Base-by-base conservation (phyloP, 371 early-diverging fungal species). In the Rhizopus delemar region DNA sequence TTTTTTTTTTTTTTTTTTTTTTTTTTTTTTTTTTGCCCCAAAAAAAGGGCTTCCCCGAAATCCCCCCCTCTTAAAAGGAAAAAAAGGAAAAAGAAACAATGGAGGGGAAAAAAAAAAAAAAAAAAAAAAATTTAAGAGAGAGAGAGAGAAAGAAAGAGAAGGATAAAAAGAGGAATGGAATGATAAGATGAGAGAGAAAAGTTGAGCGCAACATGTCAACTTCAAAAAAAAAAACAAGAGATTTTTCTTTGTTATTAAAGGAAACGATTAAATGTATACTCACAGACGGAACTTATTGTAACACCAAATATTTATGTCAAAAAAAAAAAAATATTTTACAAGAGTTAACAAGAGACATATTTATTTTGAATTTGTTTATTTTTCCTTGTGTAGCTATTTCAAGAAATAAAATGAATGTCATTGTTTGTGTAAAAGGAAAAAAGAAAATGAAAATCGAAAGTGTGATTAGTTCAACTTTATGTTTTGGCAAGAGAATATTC, bases 381-480 rank as follows among this genome's bases (percentile, higher is more conserved):
- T 22, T 22, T 13, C 43, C 5, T 8, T 43, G 43, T 43, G 15
- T 8, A 11, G 5, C 43, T 43, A 0, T 43, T 43, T 5, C n/a
- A 5, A 15, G 43, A 13, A 13, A 43, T 43, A 43, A 43, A 43
- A 43, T 8, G 43, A 43, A 43, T 13, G 8, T 5, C 43, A 43
- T n/a, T 11, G 8, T 39, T 43, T 43, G 43, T 43, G 43, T 43
- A 43, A 43, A 43, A 39, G 39, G 12, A 39, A 39, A 39, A 39
- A 39, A 39, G 39, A 39, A 39, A 22, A 22, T 22, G 22, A 22
- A 22, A 22, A 22, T 22, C 22, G 22, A 22, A 22, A 22, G 22
- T 22, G 22, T 22, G 22, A 22, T 22, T 22, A 22, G 22, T 22
- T 22, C 22, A 22, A 22, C 2, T 2, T 22, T 1, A 22, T 22